A percentile compares a stretch with the other conserved stretches of the same genome.
phyloP scores from a whole-genome alignment of 192 early-diverging fungal genomes.

The Chytriomyces confervae region DNA sequence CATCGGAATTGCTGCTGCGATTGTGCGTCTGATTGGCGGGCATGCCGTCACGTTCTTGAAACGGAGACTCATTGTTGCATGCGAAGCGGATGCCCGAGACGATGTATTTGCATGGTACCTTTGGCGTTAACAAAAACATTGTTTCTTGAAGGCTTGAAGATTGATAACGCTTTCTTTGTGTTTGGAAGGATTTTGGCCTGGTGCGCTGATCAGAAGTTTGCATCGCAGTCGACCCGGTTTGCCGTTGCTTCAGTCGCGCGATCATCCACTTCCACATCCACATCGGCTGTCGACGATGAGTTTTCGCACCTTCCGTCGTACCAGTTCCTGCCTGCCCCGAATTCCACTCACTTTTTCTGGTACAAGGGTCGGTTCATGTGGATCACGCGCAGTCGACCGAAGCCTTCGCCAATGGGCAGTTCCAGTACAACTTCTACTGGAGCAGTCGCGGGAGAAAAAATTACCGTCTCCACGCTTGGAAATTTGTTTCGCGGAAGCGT shows the following conservation, averaged over 20 bases:
- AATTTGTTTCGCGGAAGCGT: slow-evolving; percentile 45
- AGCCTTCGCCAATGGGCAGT: neutral
- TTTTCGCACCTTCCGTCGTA: slow-evolving; percentile 41
- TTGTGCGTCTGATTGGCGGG: slow-evolving; percentile 7
- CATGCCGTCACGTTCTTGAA: neutral
- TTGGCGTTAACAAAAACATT: neutral
- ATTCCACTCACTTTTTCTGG: slow-evolving; percentile 39
- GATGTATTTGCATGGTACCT: slow-evolving; percentile 13
- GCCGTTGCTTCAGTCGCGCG: slow-evolving; percentile 17
- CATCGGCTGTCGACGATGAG: slow-evolving; percentile 9
- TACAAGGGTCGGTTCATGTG: slow-evolving; percentile 32
- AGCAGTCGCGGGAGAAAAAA: slow-evolving; percentile 51
- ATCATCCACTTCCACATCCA: slow-evolving; percentile 12
- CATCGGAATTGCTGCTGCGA: slow-evolving; percentile 16
- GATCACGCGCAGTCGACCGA: slow-evolving; percentile 24
- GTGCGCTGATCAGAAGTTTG: slow-evolving; percentile 38
- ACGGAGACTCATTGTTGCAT: slow-evolving; percentile 17
- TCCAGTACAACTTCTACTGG: neutral
- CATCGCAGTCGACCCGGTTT: slow-evolving; percentile 24
- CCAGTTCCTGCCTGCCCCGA: slow-evolving; percentile 66
- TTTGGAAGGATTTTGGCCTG: slow-evolving; percentile 30
- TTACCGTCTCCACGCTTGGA: slow-evolving; percentile 56
- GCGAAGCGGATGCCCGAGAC: slow-evolving; percentile 23
- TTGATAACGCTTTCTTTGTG: neutral
- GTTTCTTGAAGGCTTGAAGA: neutral